Percentiles rank a stretch among this genome's conserved stretches.
These are phyloP conservation scores for Capillidium heterosporum DNA, from an alignment of 371 early-diverging fungal species.

Conservation along the genomic window DNA sequence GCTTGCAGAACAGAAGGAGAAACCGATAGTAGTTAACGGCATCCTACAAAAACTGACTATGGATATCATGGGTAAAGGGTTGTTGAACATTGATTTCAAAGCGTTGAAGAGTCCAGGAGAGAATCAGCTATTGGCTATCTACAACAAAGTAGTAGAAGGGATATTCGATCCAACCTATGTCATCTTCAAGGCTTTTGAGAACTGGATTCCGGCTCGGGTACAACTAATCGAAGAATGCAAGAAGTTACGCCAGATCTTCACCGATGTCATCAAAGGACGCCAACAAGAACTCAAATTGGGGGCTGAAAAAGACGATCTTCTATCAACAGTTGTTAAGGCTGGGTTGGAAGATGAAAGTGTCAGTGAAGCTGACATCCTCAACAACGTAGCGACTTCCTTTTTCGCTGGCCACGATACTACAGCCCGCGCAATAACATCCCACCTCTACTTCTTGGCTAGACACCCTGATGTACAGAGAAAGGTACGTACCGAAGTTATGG, in stretches of 20 bases:
- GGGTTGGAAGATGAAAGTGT: neutral
- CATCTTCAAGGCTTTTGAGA: constrained; percentile 1
- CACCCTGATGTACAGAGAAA: constrained; percentile 21
- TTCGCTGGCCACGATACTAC: constrained; percentile 35
- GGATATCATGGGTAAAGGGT: constrained; percentile 5
- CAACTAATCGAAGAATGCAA: neutral
- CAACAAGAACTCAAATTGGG: neutral
- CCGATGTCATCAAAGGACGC: neutral
- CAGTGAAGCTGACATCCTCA: constrained; percentile 8
- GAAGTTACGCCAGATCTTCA: neutral
- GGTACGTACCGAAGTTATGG: constrained; percentile 20
- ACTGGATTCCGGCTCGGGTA: neutral
- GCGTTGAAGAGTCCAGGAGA: neutral
- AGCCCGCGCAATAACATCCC: constrained; percentile 21
- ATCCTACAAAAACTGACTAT: neutral
- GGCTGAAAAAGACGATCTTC: neutral
- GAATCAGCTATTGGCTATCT: neutral
- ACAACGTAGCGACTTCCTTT: constrained; percentile 20
- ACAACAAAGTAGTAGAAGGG: neutral
- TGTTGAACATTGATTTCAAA: constrained; percentile 4
- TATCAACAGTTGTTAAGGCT: neutral
- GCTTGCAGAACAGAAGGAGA: neutral
- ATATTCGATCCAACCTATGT: neutral
- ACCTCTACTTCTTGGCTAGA: constrained; percentile 17
- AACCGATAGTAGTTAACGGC: neutral